phyloP scores from a whole-genome alignment of 108 stramenopile species.

The Skeletonema marinoi region DNA sequence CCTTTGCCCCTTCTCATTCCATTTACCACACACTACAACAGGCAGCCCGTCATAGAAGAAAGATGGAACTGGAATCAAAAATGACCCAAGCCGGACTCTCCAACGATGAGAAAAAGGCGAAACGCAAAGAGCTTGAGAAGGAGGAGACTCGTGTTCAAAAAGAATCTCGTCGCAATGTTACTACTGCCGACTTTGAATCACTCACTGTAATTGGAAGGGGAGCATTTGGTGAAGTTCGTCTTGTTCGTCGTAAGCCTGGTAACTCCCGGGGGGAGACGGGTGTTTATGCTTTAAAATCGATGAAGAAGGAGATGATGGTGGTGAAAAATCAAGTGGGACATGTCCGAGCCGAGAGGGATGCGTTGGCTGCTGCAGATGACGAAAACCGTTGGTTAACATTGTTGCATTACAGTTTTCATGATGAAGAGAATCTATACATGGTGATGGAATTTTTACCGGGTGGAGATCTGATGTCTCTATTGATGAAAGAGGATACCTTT shows the following conservation, averaged over 20 bases:
- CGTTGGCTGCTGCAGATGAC: constrained; percentile 90
- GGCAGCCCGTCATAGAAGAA: constrained; percentile 76
- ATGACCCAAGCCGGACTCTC: constrained; percentile 79
- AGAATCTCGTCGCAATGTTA: constrained; percentile 76
- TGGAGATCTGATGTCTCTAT: constrained; percentile 98
- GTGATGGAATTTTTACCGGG: constrained; percentile 99
- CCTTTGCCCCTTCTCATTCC: background rate
- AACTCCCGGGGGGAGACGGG: constrained; percentile 45
- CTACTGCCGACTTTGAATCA: constrained; percentile 90
- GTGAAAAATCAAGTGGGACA: constrained; percentile 99
- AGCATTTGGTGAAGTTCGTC: constrained; percentile 96
- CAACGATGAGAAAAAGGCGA: constrained; percentile 77
- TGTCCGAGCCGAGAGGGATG: constrained; percentile 96
- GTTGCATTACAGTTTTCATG: constrained; percentile 96
- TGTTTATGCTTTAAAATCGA: constrained; percentile 97
- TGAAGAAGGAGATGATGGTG: constrained; percentile 99
- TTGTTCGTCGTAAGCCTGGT: constrained; percentile 84
- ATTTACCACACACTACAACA: constrained; percentile 11
- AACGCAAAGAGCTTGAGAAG: constrained; percentile 73
- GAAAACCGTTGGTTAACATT: constrained; percentile 94
- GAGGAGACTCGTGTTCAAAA: constrained; percentile 85
- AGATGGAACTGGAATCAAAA: constrained; percentile 83
- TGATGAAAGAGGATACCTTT: constrained; percentile 94
- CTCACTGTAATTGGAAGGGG: constrained; percentile 93
- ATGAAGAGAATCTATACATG: constrained; percentile 92